A percentile compares a stretch with the other conserved stretches of the same genome.
phyloP scores from a whole-genome alignment of 495 filamentous ascomycete species.

The Aspergillus olivimuriae region DNA sequence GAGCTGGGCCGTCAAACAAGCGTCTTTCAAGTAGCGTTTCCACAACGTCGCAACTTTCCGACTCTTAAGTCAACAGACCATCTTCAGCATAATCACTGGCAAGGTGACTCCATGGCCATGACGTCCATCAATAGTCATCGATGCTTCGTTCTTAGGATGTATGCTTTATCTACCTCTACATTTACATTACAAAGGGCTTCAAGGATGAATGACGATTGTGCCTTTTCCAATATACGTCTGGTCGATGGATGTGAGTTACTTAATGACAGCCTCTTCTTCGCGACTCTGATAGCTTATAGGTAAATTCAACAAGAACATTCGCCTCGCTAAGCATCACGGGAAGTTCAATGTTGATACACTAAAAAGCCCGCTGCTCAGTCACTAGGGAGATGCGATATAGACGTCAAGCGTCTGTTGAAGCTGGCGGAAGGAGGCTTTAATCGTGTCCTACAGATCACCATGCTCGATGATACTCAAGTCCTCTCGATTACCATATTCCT shows the following conservation, averaged over 20 bases:
- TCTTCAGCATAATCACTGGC: constrained; percentile 2
- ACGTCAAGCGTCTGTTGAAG: constrained; percentile 5
- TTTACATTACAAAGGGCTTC: constrained; percentile 3
- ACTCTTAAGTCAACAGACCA: not conserved
- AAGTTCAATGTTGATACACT: constrained; percentile 4
- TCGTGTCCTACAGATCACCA: constrained; percentile 8
- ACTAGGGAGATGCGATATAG: constrained; percentile 1
- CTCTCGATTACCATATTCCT: constrained; percentile 9
- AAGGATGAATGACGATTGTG: constrained; percentile 6
- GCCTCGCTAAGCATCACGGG: constrained; percentile 5
- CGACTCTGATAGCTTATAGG: constrained; percentile 4
- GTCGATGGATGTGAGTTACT: constrained; percentile 10
- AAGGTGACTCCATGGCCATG: constrained; percentile 4
- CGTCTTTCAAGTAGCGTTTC: no score
- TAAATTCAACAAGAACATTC: constrained; percentile 8
- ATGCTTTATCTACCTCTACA: not conserved
- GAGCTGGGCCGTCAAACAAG: no score
- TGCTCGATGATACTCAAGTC: constrained; percentile 5
- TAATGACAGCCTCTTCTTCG: constrained; percentile 1
- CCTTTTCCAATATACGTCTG: constrained; percentile 10
- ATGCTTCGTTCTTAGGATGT: not conserved
- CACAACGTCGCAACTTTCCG: constrained; percentile 4
- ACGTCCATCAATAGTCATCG: constrained; percentile 1
- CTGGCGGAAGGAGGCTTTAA: constrained; percentile 11
- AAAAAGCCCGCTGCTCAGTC: constrained; percentile 7